Conservation (phyloP, 805 yeast genomes). For the Monosporozyma aquatica region DNA sequence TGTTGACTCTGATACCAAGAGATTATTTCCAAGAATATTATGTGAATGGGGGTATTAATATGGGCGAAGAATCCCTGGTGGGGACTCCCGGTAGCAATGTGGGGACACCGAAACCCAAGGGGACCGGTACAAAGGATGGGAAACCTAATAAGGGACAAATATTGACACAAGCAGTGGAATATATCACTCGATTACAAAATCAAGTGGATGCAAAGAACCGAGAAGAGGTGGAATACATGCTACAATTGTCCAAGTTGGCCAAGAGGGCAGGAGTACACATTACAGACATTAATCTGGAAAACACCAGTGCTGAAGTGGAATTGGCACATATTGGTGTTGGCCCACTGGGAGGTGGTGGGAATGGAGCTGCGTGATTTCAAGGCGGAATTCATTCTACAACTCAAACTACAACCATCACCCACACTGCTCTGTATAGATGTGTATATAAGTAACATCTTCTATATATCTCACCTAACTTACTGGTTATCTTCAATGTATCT, state of each 20-base stretch:
- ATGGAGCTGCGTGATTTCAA: no score
- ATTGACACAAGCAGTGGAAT: slow-evolving; percentile 64
- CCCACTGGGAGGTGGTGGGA: slow-evolving; percentile 42
- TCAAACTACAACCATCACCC: neutral
- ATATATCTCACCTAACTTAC: no score
- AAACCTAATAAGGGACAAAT: slow-evolving; percentile 82
- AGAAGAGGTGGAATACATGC: slow-evolving; percentile 63
- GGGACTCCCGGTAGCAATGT: slow-evolving; percentile 8
- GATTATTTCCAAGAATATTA: slow-evolving; percentile 37
- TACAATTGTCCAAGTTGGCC: slow-evolving; percentile 48
- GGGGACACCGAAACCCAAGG: slow-evolving; percentile 24
- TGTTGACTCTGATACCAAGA: slow-evolving; percentile 37
- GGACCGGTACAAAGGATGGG: slow-evolving; percentile 70
- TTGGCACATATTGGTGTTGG: slow-evolving; percentile 77
- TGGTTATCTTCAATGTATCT: no score
- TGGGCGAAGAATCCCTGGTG: slow-evolving; percentile 1
- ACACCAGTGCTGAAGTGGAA: slow-evolving; percentile 74
- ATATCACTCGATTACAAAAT: slow-evolving; percentile 56
- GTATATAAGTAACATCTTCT: no score
- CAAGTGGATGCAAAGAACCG: slow-evolving; percentile 71
- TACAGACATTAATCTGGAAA: slow-evolving; percentile 37
- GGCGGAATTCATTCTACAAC: no score
- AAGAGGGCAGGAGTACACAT: slow-evolving; percentile 36
- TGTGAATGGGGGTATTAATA: slow-evolving; percentile 1
- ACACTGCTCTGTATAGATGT: no score